Evolutionary conservation across 1,284 basidiomycete genomes (phyloP).

Genomic region (Caloboletus inedulis): DNA sequence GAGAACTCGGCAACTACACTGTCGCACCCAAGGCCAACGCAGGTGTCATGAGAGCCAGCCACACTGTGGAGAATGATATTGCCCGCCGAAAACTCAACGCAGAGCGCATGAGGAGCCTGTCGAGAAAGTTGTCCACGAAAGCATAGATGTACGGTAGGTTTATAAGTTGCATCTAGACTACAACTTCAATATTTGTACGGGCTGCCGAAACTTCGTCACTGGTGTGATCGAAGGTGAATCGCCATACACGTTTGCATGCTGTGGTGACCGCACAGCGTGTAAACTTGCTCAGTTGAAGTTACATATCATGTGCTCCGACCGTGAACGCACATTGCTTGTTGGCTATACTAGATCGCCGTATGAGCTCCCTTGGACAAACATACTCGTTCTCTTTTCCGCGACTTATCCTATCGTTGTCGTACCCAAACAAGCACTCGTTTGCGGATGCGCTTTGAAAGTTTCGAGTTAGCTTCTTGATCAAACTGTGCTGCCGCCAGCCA

Average conservation of each 20-base stretch:
- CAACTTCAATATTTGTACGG: constrained; percentile 7
- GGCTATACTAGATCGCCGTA: background rate
- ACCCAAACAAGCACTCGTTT: background rate
- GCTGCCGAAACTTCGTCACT: background rate
- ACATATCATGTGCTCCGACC: background rate
- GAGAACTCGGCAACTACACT: constrained; percentile 68
- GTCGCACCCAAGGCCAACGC: constrained; percentile 62
- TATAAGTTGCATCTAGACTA: background rate
- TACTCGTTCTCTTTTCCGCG: background rate
- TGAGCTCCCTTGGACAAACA: background rate
- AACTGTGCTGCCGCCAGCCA: too few species aligned
- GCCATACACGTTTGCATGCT: too few species aligned
- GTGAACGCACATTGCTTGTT: background rate
- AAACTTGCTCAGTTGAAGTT: background rate
- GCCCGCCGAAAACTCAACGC: constrained; percentile 69
- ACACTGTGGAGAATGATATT: constrained; percentile 60
- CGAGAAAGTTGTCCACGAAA: constrained; percentile 43
- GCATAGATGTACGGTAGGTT: constrained; percentile 4
- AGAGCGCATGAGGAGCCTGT: constrained; percentile 57
- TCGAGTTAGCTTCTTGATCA: background rate
- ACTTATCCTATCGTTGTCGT: background rate
- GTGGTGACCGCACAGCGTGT: too few species aligned
- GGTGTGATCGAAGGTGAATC: background rate
- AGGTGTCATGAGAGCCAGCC: constrained; percentile 45
- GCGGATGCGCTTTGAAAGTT: background rate